A percentile compares a stretch with the other conserved stretches of the same genome.
Conservation (phyloP, 2,329 filamentous ascomycete species). For the Aschersonia sp. region DNA sequence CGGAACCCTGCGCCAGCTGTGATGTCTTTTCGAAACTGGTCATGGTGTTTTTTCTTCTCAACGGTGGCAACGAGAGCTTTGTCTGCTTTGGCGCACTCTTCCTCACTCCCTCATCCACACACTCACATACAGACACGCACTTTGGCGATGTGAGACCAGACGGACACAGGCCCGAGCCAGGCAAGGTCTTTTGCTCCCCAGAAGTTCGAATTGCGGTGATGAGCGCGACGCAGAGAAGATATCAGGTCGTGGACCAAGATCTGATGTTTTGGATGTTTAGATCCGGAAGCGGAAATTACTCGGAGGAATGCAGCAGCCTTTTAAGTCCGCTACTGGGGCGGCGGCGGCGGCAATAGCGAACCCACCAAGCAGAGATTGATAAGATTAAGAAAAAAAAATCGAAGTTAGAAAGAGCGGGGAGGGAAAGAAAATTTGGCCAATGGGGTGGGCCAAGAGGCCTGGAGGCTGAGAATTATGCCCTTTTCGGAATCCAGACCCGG, state of each 20-base stretch:
- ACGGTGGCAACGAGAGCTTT: neutral
- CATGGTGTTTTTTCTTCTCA: neutral
- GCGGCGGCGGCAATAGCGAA: neutral
- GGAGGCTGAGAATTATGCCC: neutral
- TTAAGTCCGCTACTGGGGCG: neutral
- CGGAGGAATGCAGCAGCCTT: neutral
- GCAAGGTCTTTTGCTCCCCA: too few species aligned
- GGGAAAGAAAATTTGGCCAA: neutral
- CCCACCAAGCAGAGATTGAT: neutral
- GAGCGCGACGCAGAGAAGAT: neutral
- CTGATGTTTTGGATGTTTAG: neutral
- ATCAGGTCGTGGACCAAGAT: neutral
- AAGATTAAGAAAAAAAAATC: neutral
- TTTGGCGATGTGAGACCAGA: too few species aligned
- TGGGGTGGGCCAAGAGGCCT: neutral
- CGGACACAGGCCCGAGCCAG: too few species aligned
- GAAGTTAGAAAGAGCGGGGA: neutral
- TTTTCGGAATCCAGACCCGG: neutral
- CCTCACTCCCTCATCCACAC: neutral
- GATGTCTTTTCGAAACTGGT: neutral
- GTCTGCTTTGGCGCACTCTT: neutral
- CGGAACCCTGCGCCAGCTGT: conserved; percentile 3
- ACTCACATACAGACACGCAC: neutral
- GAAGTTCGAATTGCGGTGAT: neutral
- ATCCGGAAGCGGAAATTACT: neutral